Percentiles rank a stretch among this genome's conserved stretches.
These are phyloP conservation scores for Quercus dentata DNA, from an alignment of 306 rosid genomes.

Conservation along the genomic window DNA sequence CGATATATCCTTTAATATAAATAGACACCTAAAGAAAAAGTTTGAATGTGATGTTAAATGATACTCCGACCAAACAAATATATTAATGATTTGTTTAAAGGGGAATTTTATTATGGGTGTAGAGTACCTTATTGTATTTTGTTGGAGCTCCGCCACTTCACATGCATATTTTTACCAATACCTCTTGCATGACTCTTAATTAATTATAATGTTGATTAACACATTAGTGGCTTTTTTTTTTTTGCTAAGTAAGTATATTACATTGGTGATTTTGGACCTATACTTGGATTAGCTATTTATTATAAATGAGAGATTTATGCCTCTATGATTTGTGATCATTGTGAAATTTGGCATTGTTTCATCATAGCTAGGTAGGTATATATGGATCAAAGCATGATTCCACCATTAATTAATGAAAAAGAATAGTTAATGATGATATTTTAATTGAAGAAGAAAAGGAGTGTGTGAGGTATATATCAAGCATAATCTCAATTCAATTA, in stretches of 20 bases:
- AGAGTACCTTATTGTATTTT: background rate
- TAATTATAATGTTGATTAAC: too few species aligned
- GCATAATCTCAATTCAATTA: too few species aligned
- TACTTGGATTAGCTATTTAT: background rate
- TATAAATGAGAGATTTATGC: background rate
- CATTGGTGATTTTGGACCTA: background rate
- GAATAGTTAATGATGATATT: background rate
- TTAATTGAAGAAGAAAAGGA: too few species aligned
- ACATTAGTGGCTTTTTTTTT: too few species aligned
- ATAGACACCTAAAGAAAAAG: conserved; percentile 11
- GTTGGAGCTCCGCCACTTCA: background rate
- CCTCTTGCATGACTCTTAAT: background rate
- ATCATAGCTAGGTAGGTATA: too few species aligned
- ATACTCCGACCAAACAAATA: conserved; percentile 21
- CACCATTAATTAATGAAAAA: background rate
- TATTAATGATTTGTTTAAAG: background rate
- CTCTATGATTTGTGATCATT: too few species aligned
- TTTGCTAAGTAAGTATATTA: background rate
- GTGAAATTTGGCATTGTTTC: too few species aligned
- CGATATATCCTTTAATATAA: conserved; percentile 30
- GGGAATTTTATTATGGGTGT: background rate
- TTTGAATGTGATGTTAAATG: conserved; percentile 24
- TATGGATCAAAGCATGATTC: background rate
- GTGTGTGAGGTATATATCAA: too few species aligned
- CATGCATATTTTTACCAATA: background rate